Evolutionary conservation across 805 yeast species (phyloP).

Genomic region (Priceomyces melissophilus): DNA sequence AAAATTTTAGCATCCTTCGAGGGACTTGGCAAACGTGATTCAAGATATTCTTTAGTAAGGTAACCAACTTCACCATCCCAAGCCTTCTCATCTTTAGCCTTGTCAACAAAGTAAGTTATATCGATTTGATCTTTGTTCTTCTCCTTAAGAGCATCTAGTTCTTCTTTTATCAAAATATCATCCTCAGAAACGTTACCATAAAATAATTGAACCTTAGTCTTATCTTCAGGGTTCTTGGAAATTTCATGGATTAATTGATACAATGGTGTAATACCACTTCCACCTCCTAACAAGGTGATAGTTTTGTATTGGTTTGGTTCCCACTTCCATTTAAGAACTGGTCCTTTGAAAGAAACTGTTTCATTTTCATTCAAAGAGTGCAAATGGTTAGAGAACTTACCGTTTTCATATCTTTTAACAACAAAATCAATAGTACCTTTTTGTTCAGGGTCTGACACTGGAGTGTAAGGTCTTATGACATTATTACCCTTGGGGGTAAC

Average conservation of each 20-base stretch:
- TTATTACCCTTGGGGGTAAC: constrained; percentile 79
- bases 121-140: constrained; percentile 75
- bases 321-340: constrained; percentile 89
- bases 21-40: constrained; percentile 60
- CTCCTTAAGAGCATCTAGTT: constrained; percentile 65
- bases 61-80: constrained; percentile 67
- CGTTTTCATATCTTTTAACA: constrained; percentile 79
- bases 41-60: constrained; percentile 73
- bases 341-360: constrained; percentile 89
- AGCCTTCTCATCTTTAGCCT: constrained; percentile 34
- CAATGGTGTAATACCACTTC: constrained; percentile 95
- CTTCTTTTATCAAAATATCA: constrained; percentile 80
- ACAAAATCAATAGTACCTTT: constrained; percentile 77
- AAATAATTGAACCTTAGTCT: constrained; percentile 78
- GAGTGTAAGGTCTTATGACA: constrained; percentile 89
- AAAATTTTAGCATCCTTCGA: constrained; percentile 60
- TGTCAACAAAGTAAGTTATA: constrained; percentile 77
- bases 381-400: constrained; percentile 78
- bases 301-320: constrained; percentile 77
- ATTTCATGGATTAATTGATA: constrained; percentile 81
- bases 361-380: constrained; percentile 71
- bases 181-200: constrained; percentile 75
- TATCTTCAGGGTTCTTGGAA: constrained; percentile 76
- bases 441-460: constrained; percentile 64
- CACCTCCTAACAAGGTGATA: constrained; percentile 88